Base-by-base conservation (phyloP, 805 yeast species). In the Suhomyces xylopsoci region DNA sequence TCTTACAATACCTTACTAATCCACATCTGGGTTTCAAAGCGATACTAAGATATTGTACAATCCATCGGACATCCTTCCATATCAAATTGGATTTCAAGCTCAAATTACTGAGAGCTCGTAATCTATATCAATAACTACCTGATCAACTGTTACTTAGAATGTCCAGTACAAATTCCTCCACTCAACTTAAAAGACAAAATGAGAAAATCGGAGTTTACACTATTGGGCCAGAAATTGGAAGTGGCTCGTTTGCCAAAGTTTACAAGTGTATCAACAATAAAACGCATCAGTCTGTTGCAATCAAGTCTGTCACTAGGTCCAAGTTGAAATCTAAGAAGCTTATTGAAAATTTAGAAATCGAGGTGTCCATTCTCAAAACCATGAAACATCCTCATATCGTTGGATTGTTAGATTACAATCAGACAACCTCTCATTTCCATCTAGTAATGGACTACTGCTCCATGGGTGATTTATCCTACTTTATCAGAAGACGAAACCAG, bases 371-470 rank as follows among this genome's bases (percentile, higher is more conserved):
- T 45, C 76, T 94, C 57, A 91, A 91, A 73, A 84, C 89, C 51
- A 79, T 94, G 74, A 85, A 87, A 60, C 97, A 94, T 63, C 96
- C 97, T 1, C 98, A 94, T 67, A 88, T 94, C 51, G 99, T 94
- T 9, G 86, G 86, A 15, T 74, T 94, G 47, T 71, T 89, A 54
- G 98, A 93, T 64, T 91, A 90, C 64, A 83, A 84, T 54, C 87
- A 90, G 64, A 87, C 97, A 1, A 70, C 83, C 8, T 67, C 83
- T 9, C 90, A 92, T 68, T 90, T 91, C 73, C 93, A 90, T 66
- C 74, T 94, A 56, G 85, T 93, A 15, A 94, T 94, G 97, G 98
- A 94, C 68, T 94, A 90, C 73, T 94, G 99, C 67, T 85, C 97
- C 1, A 75, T 94, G 65, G 99, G 99, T 12, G 99, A 94, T 70